Base-by-base conservation (phyloP, 768 basidiomycete species). In the Mycena galopus region DNA sequence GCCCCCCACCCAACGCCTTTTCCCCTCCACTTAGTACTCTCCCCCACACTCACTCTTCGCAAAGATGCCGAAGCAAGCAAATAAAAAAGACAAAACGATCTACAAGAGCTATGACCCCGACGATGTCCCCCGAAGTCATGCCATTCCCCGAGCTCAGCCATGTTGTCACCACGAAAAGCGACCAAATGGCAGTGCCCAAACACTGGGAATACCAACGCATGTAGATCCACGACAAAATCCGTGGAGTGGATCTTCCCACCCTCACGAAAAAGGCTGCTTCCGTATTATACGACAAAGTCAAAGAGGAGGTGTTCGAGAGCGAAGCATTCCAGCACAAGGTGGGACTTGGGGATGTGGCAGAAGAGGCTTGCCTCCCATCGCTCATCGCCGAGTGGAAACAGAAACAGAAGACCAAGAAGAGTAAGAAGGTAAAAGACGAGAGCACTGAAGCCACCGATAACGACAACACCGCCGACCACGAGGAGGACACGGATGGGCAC, bases 101-200 rank as follows among this genome's bases (percentile, higher is more conserved):
- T n/a, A n/a, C n/a, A n/a, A n/a, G n/a, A n/a, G n/a, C n/a, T n/a
- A 37, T 37, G 35, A 37, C 8, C 35, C 35, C 35, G 35, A 37
- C 6, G 14, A 37, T 14, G 71, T 72, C 67, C 7, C 71, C 71
- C 39, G 65, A 32, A 33, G 11, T n/a, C 51, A 72, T 72, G 71
- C 71, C 71, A 27, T 67, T 72, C 53, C 71, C 71, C 3, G 51
- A 42, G 0, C 23, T 72, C 23, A n/a, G 58, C 17, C 35, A 6
- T 14, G 60, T 72, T 61, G 61, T 27, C 39, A 51, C 58, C 30
- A 35, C 58, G 7, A 66, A 61, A 35, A 47, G n/a, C 37, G 33
- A 35, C 3, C 59, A 62, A 14, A 32, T 32, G 2, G 65, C 65
- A 17, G 65, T 72, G 12, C 71, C 71, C 16, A 47, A 25, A 19